phyloP scores from a whole-genome alignment of 768 basidiomycete genomes.

The Russula sp. region DNA sequence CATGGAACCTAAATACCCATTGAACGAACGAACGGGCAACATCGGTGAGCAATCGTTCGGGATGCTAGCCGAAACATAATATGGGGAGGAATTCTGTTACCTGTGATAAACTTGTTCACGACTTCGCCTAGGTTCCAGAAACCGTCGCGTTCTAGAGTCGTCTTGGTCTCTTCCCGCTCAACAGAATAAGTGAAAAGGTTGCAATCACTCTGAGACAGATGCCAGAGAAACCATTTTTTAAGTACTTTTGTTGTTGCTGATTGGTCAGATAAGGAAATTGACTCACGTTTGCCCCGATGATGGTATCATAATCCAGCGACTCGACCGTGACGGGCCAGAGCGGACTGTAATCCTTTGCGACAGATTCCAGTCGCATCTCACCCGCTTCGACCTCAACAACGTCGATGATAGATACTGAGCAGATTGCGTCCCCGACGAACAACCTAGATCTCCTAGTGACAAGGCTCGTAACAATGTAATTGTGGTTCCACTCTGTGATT shows the following conservation, averaged over 20 bases:
- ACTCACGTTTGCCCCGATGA: slow-evolving; percentile 77
- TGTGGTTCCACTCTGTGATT: slow-evolving; percentile 71
- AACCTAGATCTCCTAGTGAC: slow-evolving; percentile 53
- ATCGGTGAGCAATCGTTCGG: neutral
- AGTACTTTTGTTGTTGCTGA: neutral
- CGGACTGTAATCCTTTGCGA: slow-evolving; percentile 73
- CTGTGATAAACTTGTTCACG: slow-evolving; percentile 70
- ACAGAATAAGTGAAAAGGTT: slow-evolving; percentile 66
- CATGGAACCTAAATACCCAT: slow-evolving; percentile 50
- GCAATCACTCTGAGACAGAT: slow-evolving; percentile 50
- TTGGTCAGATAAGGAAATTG: slow-evolving; percentile 17
- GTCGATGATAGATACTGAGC: slow-evolving; percentile 70
- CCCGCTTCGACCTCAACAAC: slow-evolving; percentile 44
- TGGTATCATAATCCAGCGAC: slow-evolving; percentile 48
- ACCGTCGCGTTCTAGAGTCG: slow-evolving; percentile 60
- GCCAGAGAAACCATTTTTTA: slow-evolving; percentile 7
- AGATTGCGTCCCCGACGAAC: slow-evolving; percentile 76
- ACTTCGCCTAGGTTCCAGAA: slow-evolving; percentile 72
- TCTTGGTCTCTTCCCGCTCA: slow-evolving; percentile 43
- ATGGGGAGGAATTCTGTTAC: slow-evolving; percentile 36
- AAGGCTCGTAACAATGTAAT: slow-evolving; percentile 72
- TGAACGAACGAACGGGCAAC: neutral
- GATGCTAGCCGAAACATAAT: neutral
- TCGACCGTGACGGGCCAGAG: slow-evolving; percentile 71
- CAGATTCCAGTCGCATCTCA: slow-evolving; percentile 36